phyloP scores from a whole-genome alignment of 108 stramenopile genomes.

The Fistulifera pelliculosa region DNA sequence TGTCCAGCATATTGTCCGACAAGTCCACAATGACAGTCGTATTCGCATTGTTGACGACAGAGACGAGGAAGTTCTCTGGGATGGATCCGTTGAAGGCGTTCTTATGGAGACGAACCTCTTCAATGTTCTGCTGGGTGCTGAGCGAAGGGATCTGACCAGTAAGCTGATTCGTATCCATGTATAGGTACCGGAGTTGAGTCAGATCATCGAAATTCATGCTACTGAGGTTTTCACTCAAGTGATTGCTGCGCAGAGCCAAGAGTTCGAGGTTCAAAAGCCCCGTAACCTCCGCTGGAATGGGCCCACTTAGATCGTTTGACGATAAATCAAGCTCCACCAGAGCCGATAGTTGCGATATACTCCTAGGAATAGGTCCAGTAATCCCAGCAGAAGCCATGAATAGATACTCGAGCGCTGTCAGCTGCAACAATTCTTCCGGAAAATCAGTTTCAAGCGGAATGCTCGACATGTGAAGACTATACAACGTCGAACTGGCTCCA shows the following conservation, averaged over 20 bases:
- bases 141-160: conserved; percentile 27
- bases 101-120: not conserved
- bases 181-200: conserved; percentile 40
- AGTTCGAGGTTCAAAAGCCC: conserved; percentile 2
- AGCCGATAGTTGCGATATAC: conserved; percentile 24
- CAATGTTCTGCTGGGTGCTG: conserved; percentile 2
- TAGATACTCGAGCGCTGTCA: conserved; percentile 8
- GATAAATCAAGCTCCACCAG: conserved; percentile 40
- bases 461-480: not conserved
- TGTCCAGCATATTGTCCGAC: conserved; percentile 28
- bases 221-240: conserved; percentile 38
- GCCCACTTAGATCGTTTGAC: conserved; percentile 41
- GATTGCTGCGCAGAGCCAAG: conserved; percentile 14
- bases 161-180: conserved; percentile 27
- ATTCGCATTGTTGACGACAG: not conserved
- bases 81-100: conserved; percentile 4
- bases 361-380: conserved; percentile 18
- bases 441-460: conserved; percentile 1
- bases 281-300: conserved; percentile 22
- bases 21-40: conserved; percentile 9
- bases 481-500: not conserved
- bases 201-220: conserved; percentile 33
- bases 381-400: conserved; percentile 2
- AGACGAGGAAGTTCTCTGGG: conserved; percentile 1
- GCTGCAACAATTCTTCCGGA: conserved; percentile 7